Evolutionary conservation across 176 grass and related monocot species (phyloP).

Genomic region (Phyllostachys edulis): DNA sequence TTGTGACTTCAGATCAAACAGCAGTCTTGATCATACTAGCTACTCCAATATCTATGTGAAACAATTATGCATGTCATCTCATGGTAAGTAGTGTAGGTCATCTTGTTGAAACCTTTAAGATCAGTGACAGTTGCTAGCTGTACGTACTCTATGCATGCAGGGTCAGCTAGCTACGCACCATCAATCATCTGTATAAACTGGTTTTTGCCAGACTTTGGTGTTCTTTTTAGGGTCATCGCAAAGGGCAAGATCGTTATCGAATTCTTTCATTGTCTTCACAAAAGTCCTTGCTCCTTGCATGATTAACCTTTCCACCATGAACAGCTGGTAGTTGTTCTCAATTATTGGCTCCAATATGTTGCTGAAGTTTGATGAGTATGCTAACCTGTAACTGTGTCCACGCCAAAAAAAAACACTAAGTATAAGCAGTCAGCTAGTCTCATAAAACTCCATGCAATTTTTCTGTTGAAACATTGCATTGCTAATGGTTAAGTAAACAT

Average conservation of each 20-base stretch:
- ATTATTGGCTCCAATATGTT: slow-evolving; percentile 66
- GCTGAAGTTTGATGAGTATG: slow-evolving; percentile 83
- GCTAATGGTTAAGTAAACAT: not conserved
- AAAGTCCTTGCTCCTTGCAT: slow-evolving; percentile 75
- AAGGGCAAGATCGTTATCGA: slow-evolving; percentile 73
- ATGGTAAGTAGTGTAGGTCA: slow-evolving; percentile 4
- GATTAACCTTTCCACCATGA: slow-evolving; percentile 93
- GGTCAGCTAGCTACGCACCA: not conserved
- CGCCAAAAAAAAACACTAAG: slow-evolving; percentile 4
- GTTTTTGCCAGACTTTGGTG: slow-evolving; percentile 74
- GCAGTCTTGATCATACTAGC: not conserved
- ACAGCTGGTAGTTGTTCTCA: slow-evolving; percentile 85
- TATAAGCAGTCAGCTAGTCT: not conserved
- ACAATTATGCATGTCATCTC: slow-evolving; percentile 18
- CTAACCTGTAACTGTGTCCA: slow-evolving; percentile 67
- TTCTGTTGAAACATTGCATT: not conserved
- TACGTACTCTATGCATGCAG: not conserved
- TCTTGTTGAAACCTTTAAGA: slow-evolving; percentile 1
- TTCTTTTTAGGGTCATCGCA: slow-evolving; percentile 89
- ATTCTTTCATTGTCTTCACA: slow-evolving; percentile 94
- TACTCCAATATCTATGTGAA: slow-evolving; percentile 17
- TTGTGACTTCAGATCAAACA: slow-evolving; percentile 20
- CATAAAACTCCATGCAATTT: slow-evolving; percentile 7
- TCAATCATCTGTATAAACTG: slow-evolving; percentile 74
- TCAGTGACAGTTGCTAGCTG: slow-evolving; percentile 12